Percentiles rank a stretch among this genome's conserved stretches.
These are phyloP conservation scores for Diaporthe batatas DNA, from an alignment of 2,329 filamentous ascomycete species.

Conservation along the genomic window DNA sequence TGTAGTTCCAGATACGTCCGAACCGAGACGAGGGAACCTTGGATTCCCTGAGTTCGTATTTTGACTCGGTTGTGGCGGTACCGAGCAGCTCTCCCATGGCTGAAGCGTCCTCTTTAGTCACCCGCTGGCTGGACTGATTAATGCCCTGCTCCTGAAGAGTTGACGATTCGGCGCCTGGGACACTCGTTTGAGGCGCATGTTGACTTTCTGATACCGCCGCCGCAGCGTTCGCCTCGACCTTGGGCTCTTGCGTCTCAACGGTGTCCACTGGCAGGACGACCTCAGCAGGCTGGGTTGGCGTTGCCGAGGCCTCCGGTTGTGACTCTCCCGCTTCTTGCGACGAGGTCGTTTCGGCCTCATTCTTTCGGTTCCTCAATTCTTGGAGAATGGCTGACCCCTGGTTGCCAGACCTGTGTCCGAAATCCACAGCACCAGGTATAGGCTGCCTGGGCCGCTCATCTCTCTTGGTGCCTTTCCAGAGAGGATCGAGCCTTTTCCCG, in stretches of 20 bases:
- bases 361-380: slow-evolving; percentile 9
- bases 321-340: background rate
- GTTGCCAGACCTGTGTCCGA: background rate
- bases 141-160: background rate
- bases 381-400: slow-evolving; percentile 30
- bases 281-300: background rate
- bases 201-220: slow-evolving; percentile 21
- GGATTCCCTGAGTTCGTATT: slow-evolving; percentile 86
- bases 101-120: slow-evolving; percentile 46
- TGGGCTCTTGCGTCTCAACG: background rate
- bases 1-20: slow-evolving; percentile 93
- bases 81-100: slow-evolving; percentile 45
- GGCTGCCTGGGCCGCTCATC: slow-evolving; percentile 14
- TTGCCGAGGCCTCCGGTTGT: background rate
- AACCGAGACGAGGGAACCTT: slow-evolving; percentile 89
- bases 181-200: background rate
- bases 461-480: slow-evolving; percentile 40
- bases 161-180: slow-evolving; percentile 6
- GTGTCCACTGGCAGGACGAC: background rate
- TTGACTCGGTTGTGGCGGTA: slow-evolving; percentile 47
- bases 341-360: too few relatives aligned
- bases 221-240: background rate
- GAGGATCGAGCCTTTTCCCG: slow-evolving; percentile 32
- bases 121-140: background rate
- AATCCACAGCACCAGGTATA: slow-evolving; percentile 27